phyloP scores from a whole-genome alignment of 2,329 filamentous ascomycete genomes.

The Blastomyces gilchristii region DNA sequence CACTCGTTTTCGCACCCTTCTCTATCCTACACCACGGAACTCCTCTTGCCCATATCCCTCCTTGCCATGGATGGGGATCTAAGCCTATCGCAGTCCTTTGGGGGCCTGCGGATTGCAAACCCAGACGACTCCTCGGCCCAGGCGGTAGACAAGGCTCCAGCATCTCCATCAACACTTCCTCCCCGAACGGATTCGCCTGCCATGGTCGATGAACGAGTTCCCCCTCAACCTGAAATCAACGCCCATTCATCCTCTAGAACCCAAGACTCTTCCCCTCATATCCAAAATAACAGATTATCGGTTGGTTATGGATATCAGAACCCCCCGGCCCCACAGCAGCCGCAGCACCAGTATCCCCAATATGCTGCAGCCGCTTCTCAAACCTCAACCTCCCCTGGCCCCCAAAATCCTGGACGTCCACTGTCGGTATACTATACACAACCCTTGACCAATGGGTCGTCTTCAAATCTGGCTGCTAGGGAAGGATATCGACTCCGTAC shows the following conservation, averaged over 20 bases:
- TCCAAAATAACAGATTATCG: constrained; percentile 34
- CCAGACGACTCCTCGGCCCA: constrained; percentile 60
- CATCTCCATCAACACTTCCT: constrained; percentile 5
- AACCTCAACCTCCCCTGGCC: constrained; percentile 27
- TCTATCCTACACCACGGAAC: neutral
- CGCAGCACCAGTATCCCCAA: constrained; percentile 32
- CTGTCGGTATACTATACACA: constrained; percentile 40
- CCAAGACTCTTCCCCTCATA: constrained; percentile 17
- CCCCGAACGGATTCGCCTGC: constrained; percentile 7
- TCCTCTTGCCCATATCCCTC: constrained; percentile 9
- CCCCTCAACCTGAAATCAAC: constrained; percentile 1
- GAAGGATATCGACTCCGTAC: constrained; percentile 46
- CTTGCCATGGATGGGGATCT: constrained; percentile 77
- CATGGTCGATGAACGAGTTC: neutral
- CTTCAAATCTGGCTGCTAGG: constrained; percentile 29
- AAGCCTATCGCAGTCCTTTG: constrained; percentile 83
- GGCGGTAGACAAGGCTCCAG: constrained; percentile 24
- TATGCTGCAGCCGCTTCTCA: constrained; percentile 32
- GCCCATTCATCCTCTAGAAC: constrained; percentile 18
- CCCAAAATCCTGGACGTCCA: constrained; percentile 33
- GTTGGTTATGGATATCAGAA: constrained; percentile 29
- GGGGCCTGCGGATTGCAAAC: constrained; percentile 92
- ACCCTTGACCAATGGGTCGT: constrained; percentile 32
- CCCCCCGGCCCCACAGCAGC: constrained; percentile 19
- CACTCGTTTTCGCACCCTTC: neutral